Evolutionary conservation across 2,329 filamentous ascomycete genomes (phyloP).

Genomic region (Lizonia empirigonia): DNA sequence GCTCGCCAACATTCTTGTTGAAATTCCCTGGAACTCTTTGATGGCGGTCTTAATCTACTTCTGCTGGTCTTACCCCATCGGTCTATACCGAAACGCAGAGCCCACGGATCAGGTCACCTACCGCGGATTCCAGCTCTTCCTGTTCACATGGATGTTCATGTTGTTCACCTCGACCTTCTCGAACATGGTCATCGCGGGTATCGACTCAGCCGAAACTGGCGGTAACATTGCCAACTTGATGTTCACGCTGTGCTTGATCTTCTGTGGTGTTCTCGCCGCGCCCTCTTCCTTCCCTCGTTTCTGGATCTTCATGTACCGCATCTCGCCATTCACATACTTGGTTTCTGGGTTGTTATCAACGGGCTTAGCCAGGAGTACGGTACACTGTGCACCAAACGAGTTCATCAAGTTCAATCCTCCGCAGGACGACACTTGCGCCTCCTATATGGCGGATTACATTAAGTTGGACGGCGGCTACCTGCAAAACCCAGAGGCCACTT

Average conservation of each 20-base stretch:
- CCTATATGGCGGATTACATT: slow-evolving; percentile 53
- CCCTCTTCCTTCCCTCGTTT: slow-evolving; percentile 66
- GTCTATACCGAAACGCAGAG: slow-evolving; percentile 72
- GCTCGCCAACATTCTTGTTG: slow-evolving; percentile 80
- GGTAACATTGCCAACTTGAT: slow-evolving; percentile 77
- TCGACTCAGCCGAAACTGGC: slow-evolving; percentile 75
- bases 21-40: slow-evolving; percentile 82
- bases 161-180: slow-evolving; percentile 83
- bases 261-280: slow-evolving; percentile 70
- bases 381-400: slow-evolving; percentile 52
- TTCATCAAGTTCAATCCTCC: slow-evolving; percentile 48
- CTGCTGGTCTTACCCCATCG: slow-evolving; percentile 86
- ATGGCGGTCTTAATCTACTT: slow-evolving; percentile 78
- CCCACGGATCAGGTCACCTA: slow-evolving; percentile 65
- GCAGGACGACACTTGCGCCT: slow-evolving; percentile 43
- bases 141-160: slow-evolving; percentile 76
- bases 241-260: slow-evolving; percentile 75
- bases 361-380: slow-evolving; percentile 58
- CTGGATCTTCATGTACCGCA: slow-evolving; percentile 79
- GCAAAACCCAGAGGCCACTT: slow-evolving; percentile 49
- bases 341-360: slow-evolving; percentile 51
- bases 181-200: slow-evolving; percentile 75
- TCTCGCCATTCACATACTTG: slow-evolving; percentile 70
- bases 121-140: slow-evolving; percentile 78
- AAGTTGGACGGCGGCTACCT: slow-evolving; percentile 46